Evolutionary conservation across 2,329 filamentous ascomycete species (phyloP), one percentile per base, ranked within the genome.

Genomic region (Sclerotinia spermophila): DNA sequence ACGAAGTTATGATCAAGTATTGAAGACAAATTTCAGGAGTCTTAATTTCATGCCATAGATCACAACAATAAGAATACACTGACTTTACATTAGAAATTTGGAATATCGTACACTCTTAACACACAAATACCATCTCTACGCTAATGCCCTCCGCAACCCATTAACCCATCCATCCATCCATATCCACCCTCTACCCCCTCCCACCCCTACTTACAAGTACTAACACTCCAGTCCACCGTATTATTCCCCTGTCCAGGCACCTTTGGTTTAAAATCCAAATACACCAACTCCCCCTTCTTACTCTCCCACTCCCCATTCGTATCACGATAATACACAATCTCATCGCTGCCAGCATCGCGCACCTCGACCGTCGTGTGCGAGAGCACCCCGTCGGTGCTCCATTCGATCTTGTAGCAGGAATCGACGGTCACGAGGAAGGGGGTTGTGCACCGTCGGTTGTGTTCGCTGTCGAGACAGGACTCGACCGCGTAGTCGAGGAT

Each of bases 221-320:
- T 79, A 40, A 84, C 81, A 71, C 79, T 77, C 70, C 83, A 84
- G 61, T 81, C 79, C 11, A 84, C 82, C 2, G 82, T 83, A 72
- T 82, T 77, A 59, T 84, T 84, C 3, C 82, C 82, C 4, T 80
- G 81, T 56, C 79, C 80, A 69, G 80, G 80, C 3, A 84, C 72
- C 79, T 83, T 84, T 24, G 83, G 82, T 73, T 82, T 83, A 73
- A 84, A 84, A 71, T 84, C 82, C 53, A 84, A 71, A 44, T 83
- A 83, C 5, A 83, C 82, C 69, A 79, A 77, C 75, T 83, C 82
- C 15, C 77, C 77, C 79, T 83, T 83, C 73, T 82, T 80, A 0
- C 82, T 80, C 2, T 75, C 82, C 82, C 83, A 84, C 48, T 83
- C 77, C 30, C 82, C 82, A 75, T 84, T 77, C 30, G 82, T 83